Evolutionary conservation across 805 yeast species (phyloP).

Genomic region (Monosporozyma aerobia): DNA sequence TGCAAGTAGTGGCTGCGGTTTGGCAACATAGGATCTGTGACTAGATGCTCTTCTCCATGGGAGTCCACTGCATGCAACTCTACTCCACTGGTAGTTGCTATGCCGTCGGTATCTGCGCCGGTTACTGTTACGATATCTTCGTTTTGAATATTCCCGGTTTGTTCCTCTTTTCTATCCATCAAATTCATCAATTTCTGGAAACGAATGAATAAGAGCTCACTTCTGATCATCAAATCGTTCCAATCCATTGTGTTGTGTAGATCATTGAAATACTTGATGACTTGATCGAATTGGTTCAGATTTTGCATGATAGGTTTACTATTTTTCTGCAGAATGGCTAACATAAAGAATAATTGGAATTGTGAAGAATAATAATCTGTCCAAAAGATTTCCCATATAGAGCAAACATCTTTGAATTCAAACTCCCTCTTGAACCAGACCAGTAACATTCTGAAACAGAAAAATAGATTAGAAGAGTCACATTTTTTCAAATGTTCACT

Average conservation of each 20-base stretch:
- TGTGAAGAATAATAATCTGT: constrained; percentile 83
- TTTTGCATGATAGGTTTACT: constrained; percentile 69
- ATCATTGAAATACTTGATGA: constrained; percentile 86
- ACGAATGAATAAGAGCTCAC: constrained; percentile 73
- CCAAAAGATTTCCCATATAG: constrained; percentile 89
- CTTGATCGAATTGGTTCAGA: constrained; percentile 77
- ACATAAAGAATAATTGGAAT: constrained; percentile 76
- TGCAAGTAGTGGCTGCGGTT: constrained; percentile 36
- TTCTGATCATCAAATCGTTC: constrained; percentile 69
- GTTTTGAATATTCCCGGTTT: neutral
- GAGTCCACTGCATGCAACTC: neutral
- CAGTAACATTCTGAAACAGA: constrained; percentile 87
- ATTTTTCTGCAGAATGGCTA: constrained; percentile 83
- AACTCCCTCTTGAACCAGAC: constrained; percentile 96
- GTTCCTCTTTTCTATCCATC: constrained; percentile 45
- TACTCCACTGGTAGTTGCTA: neutral
- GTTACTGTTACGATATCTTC: neutral
- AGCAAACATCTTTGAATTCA: constrained; percentile 62
- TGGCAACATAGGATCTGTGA: constrained; percentile 6
- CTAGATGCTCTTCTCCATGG: neutral
- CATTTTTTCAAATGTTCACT: constrained; percentile 78
- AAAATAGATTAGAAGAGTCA: constrained; percentile 83
- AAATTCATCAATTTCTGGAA: constrained; percentile 74
- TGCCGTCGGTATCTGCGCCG: neutral
- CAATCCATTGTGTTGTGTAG: constrained; percentile 67